Base-by-base conservation (phyloP, 2,329 filamentous ascomycete species). In the Penicillium concentricum region DNA sequence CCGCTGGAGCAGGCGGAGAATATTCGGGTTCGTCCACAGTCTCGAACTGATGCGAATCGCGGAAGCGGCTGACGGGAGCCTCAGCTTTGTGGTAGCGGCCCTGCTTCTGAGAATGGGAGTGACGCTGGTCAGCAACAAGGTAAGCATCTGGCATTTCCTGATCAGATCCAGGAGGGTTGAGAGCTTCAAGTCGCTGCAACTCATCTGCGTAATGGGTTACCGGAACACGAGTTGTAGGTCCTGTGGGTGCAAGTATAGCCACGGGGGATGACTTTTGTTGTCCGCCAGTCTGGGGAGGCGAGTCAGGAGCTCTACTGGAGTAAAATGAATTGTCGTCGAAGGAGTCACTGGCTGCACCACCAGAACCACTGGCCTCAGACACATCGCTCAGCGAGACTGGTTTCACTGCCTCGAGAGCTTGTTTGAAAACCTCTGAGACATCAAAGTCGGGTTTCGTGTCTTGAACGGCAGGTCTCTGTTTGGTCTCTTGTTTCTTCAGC, bases 261-360 rank as follows among this genome's bases (percentile, higher is more conserved):
- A 61, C 64, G 24, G 70, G 62, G 49, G 72, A 72, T 26, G 65
- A 60, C 46, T 68, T 67, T 53, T 63, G 67, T 46, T 68, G 71
- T 16, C 72, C 69, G 52, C 72, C 73, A 38, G 76, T 73, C 60
- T 81, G 79, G 71, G 83, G 80, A 62, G 63, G 62, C 22, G 92
- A 96, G 73, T 92, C 90, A 79, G 92, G 88, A 61, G 83, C 84
- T 78, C 89, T 90, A 77, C 92, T 97, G 64, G 93, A 97, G 80
- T 97, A 97, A 76, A 96, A 96, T 39, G 92, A 94, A 71, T 95
- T 92, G 73, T 95, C 89, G 76, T 97, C 92, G 78, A 92, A 90
- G 35, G 91, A 94, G 74, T 93, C 90, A 82, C 82, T 89, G 18
- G 51, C 26, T 70, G 84, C 82, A 73, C 86, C 85, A 69, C 80